Evolutionary conservation across 2,329 filamentous ascomycete species (phyloP), one percentile per base, ranked within the genome.

Genomic region (Pseudopyricularia cyperi): DNA sequence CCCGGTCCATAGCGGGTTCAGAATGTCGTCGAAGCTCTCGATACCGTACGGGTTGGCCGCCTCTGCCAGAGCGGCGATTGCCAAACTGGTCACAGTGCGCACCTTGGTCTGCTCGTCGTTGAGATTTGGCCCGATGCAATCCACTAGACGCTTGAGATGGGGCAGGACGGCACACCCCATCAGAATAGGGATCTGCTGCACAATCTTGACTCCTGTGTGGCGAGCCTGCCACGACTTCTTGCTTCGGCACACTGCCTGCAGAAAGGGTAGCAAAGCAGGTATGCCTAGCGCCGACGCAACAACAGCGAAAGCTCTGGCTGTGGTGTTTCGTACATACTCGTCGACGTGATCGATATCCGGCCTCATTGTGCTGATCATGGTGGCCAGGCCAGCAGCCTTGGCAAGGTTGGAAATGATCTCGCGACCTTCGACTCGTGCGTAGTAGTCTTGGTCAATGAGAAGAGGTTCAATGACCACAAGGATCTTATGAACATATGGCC

Each of bases 341-440:
- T 98, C 93, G 26, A 94, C 87, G 61, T 98, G 93, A 61, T 98
- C 93, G 58, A 98, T 95, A 77, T 98, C 93, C 0, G 93, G 94
- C 62, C 93, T 80, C 93, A 98, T 98, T 8, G 90, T 95, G 70
- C 89, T 95, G 66, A 98, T 98, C 93, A 98, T 98, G 60, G 94
- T 93, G 17, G 93, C 93, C 52, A 98, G 79, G 64, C 93, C 94
- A 56, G 94, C 93, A 24, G 93, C 93, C 69, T 98, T 98, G 65
- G 87, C 87, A 49, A 98, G 80, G 66, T 98, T 98, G 52, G 91
- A 97, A 60, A 98, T 98, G 61, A 98, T 98, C 67, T 98, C 93
- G 59, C 93, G 88, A 68, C 93, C 93, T 68, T 98, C 93, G 5
- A 98, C 93, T 66, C 93, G 85, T 42, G 94, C 93, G 67, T 98